Evolutionary conservation across 371 early-diverging fungal species (phyloP).

Genomic region (Amoeboaphelidium protococcarum): DNA sequence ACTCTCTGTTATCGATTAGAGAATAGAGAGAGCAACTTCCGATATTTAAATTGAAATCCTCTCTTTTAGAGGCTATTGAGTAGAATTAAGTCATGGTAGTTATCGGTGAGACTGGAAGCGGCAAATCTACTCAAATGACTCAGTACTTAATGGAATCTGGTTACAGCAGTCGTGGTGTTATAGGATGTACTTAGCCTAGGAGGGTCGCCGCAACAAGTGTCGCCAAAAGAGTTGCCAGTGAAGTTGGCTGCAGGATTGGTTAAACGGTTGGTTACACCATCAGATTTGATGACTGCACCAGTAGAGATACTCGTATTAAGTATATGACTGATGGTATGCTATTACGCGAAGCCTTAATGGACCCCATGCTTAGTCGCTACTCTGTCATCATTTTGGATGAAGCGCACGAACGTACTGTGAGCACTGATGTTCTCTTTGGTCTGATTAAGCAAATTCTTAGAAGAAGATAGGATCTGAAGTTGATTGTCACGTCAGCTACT

Average conservation of each 20-base stretch:
- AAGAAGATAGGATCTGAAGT: conserved; percentile 56
- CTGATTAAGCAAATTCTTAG: conserved; percentile 62
- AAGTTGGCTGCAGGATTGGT: conserved; percentile 81
- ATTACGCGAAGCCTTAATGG: conserved; percentile 77
- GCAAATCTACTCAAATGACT: conserved; percentile 98
- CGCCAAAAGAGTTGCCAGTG: conserved; percentile 94
- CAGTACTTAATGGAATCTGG: conserved; percentile 92
- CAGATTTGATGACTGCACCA: conserved; percentile 90
- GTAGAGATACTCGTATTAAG: conserved; percentile 77
- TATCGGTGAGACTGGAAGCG: conserved; percentile 95
- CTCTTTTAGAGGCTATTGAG: conserved; percentile 48
- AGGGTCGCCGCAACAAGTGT: conserved; percentile 98
- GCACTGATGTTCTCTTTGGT: conserved; percentile 95
- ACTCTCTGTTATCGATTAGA: conserved; percentile 59
- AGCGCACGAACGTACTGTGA: conserved; percentile 95
- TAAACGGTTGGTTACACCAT: conserved; percentile 94
- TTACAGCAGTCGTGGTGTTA: conserved; percentile 46
- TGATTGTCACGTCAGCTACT: conserved; percentile 90
- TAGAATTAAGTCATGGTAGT: conserved; percentile 76
- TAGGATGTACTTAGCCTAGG: conserved; percentile 98
- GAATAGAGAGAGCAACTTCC: conserved; percentile 79
- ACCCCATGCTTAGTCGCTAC: conserved; percentile 54
- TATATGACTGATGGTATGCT: conserved; percentile 99
- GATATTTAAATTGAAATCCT: conserved; percentile 46
- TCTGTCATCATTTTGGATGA: conserved; percentile 93